Evolutionary conservation across 140 eudicot species (phyloP), one percentile per base, ranked within the genome.

Genomic region (Bidens hawaiensis): DNA sequence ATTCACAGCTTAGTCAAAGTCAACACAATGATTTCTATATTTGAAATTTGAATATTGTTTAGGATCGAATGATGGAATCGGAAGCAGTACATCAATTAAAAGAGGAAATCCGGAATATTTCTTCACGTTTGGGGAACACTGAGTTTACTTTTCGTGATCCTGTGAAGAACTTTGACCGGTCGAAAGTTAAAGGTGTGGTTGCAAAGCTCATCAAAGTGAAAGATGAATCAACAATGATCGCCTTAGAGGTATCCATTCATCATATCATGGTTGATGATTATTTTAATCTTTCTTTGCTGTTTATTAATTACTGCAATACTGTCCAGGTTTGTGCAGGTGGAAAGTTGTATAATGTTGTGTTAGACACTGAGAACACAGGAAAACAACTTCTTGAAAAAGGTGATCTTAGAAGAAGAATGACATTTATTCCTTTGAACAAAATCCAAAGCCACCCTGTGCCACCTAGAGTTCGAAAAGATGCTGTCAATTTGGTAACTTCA

Each of bases 321-420:
- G 47, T 41, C 59, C 78, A 91, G 98, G 99, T 94, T 62, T 94
- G 95, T 75, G 99, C 97, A 24, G 97, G 97, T 70, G 99, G 99
- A n/a, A 88, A 74, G 86, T 72, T 94, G 78, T 94, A 53, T 71
- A 94, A 94, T 72, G 78, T 94, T 49, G 94, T 94, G 43, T 88
- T 94, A 33, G 99, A 94, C 78, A 83, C 81, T 38, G 99, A 94
- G 75, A 82, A 69, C 68, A 94, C 95, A 33, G 94, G 95, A 62
- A 94, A 94, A 50, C 95, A 81, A 63, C 95, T 94, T 75, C 81
- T 94, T 13, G 84, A 94, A 66, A 85, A 83, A 57, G 99, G 99
- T 4, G 84, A 84, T 45, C 94, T 88, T 55, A 82, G 88, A 60
- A 79, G 90, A 79, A 86, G 99, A 76, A 96, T 94, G 52, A 94